phyloP scores from a whole-genome alignment of 2,329 filamentous ascomycete genomes.

The Fonsecaea erecta region DNA sequence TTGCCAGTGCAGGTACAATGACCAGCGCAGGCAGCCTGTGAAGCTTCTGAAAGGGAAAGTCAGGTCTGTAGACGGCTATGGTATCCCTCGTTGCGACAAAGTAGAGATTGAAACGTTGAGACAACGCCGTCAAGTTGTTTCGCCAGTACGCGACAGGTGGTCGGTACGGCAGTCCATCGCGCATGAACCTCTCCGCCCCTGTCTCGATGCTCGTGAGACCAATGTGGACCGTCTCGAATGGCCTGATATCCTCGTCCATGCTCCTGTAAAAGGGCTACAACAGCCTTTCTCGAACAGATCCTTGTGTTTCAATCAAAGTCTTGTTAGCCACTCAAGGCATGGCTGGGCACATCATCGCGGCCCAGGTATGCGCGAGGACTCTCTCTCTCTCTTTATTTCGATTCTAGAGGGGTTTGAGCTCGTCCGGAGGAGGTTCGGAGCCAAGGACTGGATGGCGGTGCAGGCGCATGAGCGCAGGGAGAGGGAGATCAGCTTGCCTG shows the following conservation, averaged over 20 bases:
- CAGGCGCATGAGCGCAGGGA: conserved; percentile 23
- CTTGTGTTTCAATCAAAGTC: background rate
- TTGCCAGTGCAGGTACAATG: conserved; percentile 49
- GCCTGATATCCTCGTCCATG: conserved; percentile 35
- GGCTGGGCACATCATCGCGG: background rate
- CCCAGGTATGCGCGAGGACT: background rate
- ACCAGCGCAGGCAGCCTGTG: conserved; percentile 47
- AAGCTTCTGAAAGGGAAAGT: conserved; percentile 48
- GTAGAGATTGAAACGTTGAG: conserved; percentile 53
- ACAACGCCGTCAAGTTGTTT: conserved; percentile 54
- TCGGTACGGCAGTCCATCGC: conserved; percentile 39
- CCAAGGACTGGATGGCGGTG: conserved; percentile 1
- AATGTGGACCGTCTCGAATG: conserved; percentile 32
- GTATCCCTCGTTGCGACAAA: conserved; percentile 50
- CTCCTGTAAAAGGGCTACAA: background rate
- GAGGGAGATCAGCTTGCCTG: background rate
- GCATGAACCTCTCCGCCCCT: conserved; percentile 41
- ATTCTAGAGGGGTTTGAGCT: conserved; percentile 25
- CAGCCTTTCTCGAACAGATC: background rate
- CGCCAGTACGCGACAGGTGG: conserved; percentile 48
- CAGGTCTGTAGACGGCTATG: conserved; percentile 53
- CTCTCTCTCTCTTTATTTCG: background rate
- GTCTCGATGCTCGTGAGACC: conserved; percentile 29
- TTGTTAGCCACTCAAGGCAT: conserved; percentile 5
- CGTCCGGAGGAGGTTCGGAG: conserved; percentile 24